A percentile compares a stretch with the other conserved stretches of the same genome.
Evolutionary conservation across 225 moss, liverwort and hornwort genomes (phyloP).

Genomic region (Rhytidiadelphus loreus): DNA sequence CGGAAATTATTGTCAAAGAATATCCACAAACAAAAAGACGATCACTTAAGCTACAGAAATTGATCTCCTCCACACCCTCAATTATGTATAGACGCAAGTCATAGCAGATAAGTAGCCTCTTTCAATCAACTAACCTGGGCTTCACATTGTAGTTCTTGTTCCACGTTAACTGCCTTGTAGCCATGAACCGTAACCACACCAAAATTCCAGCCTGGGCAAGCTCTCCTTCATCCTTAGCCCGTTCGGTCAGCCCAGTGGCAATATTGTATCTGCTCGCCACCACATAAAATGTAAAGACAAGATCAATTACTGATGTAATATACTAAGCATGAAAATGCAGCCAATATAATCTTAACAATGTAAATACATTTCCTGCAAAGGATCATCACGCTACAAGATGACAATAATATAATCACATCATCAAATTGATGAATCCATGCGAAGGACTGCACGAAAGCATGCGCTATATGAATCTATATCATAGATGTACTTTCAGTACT

Average conservation of each 20-base stretch:
- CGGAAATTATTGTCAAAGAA: not conserved
- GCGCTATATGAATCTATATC: not conserved
- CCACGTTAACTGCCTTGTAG: constrained; percentile 85
- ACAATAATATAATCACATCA: not conserved
- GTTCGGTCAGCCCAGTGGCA: constrained; percentile 56
- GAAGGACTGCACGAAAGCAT: not conserved
- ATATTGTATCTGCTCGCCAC: constrained; percentile 60
- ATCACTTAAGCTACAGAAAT: not conserved
- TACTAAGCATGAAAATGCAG: not conserved
- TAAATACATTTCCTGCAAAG: not conserved
- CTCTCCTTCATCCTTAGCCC: constrained; percentile 76
- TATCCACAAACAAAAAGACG: not conserved
- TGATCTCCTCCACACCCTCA: not conserved
- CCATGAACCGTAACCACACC: constrained; percentile 94
- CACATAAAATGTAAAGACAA: not conserved
- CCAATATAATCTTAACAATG: not conserved
- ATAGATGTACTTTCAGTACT: not conserved
- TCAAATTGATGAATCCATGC: not conserved
- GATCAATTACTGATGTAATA: not conserved
- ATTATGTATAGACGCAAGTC: not conserved
- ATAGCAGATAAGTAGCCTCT: not conserved
- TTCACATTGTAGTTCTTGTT: constrained; percentile 99
- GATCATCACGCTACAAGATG: not conserved
- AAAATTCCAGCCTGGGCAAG: constrained; percentile 80
- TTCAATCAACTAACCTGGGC: constrained; percentile 38